Base-by-base conservation (phyloP, 805 yeast species). In the Sungouiella thailandica region DNA sequence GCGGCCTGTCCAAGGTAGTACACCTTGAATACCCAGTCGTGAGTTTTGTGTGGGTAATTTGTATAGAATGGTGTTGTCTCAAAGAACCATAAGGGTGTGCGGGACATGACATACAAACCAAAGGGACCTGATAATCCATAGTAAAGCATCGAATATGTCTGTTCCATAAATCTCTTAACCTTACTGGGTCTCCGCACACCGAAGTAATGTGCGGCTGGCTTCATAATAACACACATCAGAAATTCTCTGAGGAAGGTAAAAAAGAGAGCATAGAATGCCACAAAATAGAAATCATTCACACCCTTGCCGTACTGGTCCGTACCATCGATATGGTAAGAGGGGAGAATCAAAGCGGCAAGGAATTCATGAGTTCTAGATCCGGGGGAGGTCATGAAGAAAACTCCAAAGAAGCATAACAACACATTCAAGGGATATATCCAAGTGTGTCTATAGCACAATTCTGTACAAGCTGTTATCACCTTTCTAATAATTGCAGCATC, bases 1-100 rank as follows among this genome's bases (percentile, higher is more conserved):
- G 97, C 83, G 5, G 97, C 97, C 65, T 93, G 97, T 26, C 84
- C 78, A 41, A 93, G 67, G 57, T 93, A 93, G 55, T 83, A 93
- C 10, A 78, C 58, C 64, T 93, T 93, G 67, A 83, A 83, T 36
- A 70, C 65, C 40, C 65, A 71, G 36, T 74, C 81, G 52, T 83
- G 84, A 22, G 81, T 70, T 40, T 74, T 68, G 62, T 93, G 97
- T 5, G 99, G 98, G 57, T 82, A 90, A 17, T 74, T 65, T 39
- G 57, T 71, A 60, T 87, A 93, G 68, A 90, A 83, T 23, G 85
- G 78, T 3, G 77, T 68, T 3, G 97, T 93, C 55, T 84, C 74
- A 60, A 93, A 93, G 53, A 70, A 82, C 97, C 97, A 90, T 41
- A 93, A 56, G 30, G 95, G 95, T 27, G 83, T 74, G 31, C 72